A percentile compares a stretch with the other conserved stretches of the same genome.
Evolutionary conservation across 176 grass and related monocot species (phyloP).

Genomic region (Puccinellia tenuiflora): DNA sequence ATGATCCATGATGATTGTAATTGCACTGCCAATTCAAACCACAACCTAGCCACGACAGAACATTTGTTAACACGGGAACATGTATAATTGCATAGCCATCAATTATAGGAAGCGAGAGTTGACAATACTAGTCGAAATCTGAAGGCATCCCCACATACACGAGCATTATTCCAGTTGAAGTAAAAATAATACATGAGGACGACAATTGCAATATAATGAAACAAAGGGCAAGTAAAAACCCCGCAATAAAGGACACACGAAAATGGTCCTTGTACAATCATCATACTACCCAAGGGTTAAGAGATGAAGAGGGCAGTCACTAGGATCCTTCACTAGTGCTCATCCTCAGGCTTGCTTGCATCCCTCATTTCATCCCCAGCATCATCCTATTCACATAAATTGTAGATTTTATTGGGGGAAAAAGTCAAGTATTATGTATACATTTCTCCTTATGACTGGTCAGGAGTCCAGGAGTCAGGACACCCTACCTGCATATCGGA

Average conservation of each 20-base stretch:
- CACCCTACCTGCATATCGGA: slow-evolving; percentile 92
- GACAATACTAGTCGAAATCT: slow-evolving; percentile 37
- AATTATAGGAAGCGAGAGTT: slow-evolving; percentile 32
- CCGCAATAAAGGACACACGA: slow-evolving; percentile 33
- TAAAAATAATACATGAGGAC: slow-evolving; percentile 34
- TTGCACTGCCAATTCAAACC: slow-evolving; percentile 6
- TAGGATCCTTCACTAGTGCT: slow-evolving; percentile 43
- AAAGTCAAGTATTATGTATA: background rate
- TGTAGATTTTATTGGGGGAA: background rate
- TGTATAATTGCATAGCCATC: slow-evolving; percentile 28
- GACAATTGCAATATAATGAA: slow-evolving; percentile 35
- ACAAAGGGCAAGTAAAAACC: slow-evolving; percentile 42
- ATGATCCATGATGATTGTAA: background rate
- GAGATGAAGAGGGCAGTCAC: slow-evolving; percentile 3
- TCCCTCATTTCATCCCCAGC: slow-evolving; percentile 84
- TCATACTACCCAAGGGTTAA: slow-evolving; percentile 33
- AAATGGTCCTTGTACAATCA: slow-evolving; percentile 55
- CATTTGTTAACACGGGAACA: slow-evolving; percentile 15
- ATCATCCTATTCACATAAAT: slow-evolving; percentile 63
- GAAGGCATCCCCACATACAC: slow-evolving; percentile 35
- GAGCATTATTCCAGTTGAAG: slow-evolving; percentile 38
- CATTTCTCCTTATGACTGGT: background rate
- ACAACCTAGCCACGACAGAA: background rate
- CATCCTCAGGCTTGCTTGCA: slow-evolving; percentile 62
- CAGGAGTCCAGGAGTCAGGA: no score